Conservation (phyloP, 257 asterid genomes). For the Striga asiatica region DNA sequence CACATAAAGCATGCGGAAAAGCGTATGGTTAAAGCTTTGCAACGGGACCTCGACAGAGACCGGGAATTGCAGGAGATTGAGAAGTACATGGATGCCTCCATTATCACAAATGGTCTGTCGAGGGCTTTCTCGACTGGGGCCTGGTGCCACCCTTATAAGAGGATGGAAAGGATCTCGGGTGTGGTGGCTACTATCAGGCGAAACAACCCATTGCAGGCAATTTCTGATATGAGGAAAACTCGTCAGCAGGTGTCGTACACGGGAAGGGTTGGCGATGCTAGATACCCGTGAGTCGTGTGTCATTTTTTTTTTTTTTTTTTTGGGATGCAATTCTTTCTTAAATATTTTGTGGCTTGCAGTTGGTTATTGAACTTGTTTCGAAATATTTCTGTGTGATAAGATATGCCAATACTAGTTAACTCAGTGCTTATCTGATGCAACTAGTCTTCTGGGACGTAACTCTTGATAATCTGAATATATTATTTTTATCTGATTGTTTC, state of each 20-base stretch:
- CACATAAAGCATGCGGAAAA: constrained; percentile 80
- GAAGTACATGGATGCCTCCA: constrained; percentile 70
- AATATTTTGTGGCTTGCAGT: no score
- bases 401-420: no score
- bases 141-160: constrained; percentile 87
- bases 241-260: constrained; percentile 90
- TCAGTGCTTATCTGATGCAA: no score
- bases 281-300: constrained; percentile 82
- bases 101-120: constrained; percentile 83
- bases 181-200: constrained; percentile 85
- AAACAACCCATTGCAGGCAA: constrained; percentile 81
- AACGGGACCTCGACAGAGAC: constrained; percentile 66
- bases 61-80: constrained; percentile 45
- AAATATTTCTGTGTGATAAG: no score
- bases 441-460: no score
- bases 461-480: no score
- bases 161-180: constrained; percentile 73
- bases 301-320: constrained; percentile 9
- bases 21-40: constrained; percentile 66
- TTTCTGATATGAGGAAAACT: constrained; percentile 82
- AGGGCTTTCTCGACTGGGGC: constrained; percentile 95
- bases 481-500: no score
- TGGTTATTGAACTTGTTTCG: no score
- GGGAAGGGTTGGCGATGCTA: constrained; percentile 90
- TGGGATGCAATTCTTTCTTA: no score